Conservation (phyloP, 805 yeast species). For the Myxozyma sirexii region DNA sequence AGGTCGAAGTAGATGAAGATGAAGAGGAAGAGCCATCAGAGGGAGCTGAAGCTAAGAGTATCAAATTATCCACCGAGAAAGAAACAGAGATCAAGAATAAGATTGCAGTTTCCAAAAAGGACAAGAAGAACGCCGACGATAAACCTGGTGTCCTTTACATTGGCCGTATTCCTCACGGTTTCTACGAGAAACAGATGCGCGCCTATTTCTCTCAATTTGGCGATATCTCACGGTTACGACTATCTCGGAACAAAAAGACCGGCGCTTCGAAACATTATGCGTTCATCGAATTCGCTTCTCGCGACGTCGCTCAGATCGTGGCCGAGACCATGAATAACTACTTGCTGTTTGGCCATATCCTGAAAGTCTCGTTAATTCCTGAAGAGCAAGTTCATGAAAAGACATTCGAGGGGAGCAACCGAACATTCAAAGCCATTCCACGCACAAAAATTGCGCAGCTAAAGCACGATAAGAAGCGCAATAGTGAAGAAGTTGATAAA, state of each 20-base stretch:
- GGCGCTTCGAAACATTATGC: conserved; percentile 93
- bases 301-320: conserved; percentile 82
- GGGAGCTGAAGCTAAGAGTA: too few species aligned
- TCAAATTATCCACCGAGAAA: conserved; percentile 23
- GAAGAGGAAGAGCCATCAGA: conserved; percentile 16
- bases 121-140: conserved; percentile 29
- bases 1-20: conserved; percentile 30
- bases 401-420: conserved; percentile 60
- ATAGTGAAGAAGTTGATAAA: conserved; percentile 58
- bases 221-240: conserved; percentile 69
- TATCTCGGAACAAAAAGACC: conserved; percentile 86
- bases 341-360: conserved; percentile 80
- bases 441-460: conserved; percentile 58
- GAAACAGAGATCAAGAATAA: conserved; percentile 27
- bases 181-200: conserved; percentile 71
- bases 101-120: conserved; percentile 18
- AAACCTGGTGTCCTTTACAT: conserved; percentile 62
- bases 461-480: conserved; percentile 60
- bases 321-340: conserved; percentile 97
- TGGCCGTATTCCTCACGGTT: conserved; percentile 91
- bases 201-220: conserved; percentile 92
- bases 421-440: conserved; percentile 60
- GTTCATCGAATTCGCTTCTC: conserved; percentile 76
- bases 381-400: conserved; percentile 47
- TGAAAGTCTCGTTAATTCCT: conserved; percentile 66